phyloP scores from a whole-genome alignment of 805 yeast species.

The Nakazawaea laoshanensis region DNA sequence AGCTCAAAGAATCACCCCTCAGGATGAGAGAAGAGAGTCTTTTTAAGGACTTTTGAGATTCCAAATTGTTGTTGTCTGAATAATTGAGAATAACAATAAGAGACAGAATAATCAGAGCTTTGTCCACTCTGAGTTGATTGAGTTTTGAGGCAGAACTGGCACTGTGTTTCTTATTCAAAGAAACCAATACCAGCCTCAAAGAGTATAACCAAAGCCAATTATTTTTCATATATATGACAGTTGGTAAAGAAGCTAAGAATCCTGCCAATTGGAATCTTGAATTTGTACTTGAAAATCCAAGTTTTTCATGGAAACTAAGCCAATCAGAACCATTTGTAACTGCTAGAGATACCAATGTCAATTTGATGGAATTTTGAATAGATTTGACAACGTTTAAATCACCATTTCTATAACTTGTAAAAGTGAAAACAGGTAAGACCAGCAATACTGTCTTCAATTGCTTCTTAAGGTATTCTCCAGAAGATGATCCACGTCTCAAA shows the following conservation, averaged over 20 bases:
- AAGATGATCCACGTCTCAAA: neutral
- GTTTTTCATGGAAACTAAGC: neutral
- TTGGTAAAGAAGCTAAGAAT: slow-evolving; percentile 1
- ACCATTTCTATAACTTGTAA: slow-evolving; percentile 1
- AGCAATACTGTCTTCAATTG: neutral
- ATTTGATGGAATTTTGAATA: neutral
- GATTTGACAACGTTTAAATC: neutral
- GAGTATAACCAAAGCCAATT: slow-evolving; percentile 5
- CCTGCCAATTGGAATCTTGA: slow-evolving; percentile 5
- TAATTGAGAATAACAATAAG: slow-evolving; percentile 2
- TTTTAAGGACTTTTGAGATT: neutral
- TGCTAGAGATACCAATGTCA: neutral
- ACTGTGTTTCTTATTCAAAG: slow-evolving; percentile 7
- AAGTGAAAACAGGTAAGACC: neutral
- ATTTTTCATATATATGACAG: neutral
- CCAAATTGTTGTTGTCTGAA: slow-evolving; percentile 1
- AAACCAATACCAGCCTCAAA: slow-evolving; percentile 3
- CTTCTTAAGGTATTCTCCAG: neutral
- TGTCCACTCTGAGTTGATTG: slow-evolving; percentile 6
- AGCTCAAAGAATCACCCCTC: neutral
- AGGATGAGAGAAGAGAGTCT: slow-evolving; percentile 1
- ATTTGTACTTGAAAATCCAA: neutral
- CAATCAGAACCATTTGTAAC: neutral
- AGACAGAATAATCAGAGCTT: slow-evolving; percentile 3
- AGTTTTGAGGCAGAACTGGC: neutral